Evolutionary conservation across 768 basidiomycete genomes (phyloP), one percentile per base, ranked within the genome.

Genomic region (Lactarius quietus): DNA sequence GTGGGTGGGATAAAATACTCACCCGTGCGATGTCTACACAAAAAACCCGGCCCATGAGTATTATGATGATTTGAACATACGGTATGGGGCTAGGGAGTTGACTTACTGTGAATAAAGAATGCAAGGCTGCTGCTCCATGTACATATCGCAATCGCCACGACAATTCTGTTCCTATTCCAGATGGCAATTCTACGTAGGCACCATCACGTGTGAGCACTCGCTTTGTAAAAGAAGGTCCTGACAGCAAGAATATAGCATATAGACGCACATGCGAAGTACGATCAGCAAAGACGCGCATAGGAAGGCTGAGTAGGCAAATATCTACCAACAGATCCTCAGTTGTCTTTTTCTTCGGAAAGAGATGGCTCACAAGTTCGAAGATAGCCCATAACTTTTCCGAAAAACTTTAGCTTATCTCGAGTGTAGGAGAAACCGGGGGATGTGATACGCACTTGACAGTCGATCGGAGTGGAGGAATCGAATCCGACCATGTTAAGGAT

Each of bases 211-310:
- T 17, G 29, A 17, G 35, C 4, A 18, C 6, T 43, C 5, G 8
- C 8, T 55, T 14, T 18, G 2, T 6, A 14, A 6, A 41, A 14
- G 12, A 17, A 28, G 29, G 15, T 26, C 33, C 8, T 3, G 3
- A 35, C 33, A 3, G 8, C 4, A 26, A 12, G 29, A 43, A 26
- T 0, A 26, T 3, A 8, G 23, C 41, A 20, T 18, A 36, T 17
- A 28, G 57, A 57, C 64, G 23, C 39, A 65, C 64, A 43, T 52
- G 56, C 64, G 64, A 33, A 65, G 38, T 17, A 58, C 18, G 18
- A 66, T 35, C 38, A 66, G 60, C 6, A 66, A 8, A 0, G 61
- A 57, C 7, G 65, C 61, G 1, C 31, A 7, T 18, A 18, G 28
- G 18, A 48, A 35, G 18, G 52, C 26, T 6, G 55, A 15, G 14